Evolutionary conservation across 371 early-diverging fungal genomes (phyloP).

Genomic region (Mortierella sp.): DNA sequence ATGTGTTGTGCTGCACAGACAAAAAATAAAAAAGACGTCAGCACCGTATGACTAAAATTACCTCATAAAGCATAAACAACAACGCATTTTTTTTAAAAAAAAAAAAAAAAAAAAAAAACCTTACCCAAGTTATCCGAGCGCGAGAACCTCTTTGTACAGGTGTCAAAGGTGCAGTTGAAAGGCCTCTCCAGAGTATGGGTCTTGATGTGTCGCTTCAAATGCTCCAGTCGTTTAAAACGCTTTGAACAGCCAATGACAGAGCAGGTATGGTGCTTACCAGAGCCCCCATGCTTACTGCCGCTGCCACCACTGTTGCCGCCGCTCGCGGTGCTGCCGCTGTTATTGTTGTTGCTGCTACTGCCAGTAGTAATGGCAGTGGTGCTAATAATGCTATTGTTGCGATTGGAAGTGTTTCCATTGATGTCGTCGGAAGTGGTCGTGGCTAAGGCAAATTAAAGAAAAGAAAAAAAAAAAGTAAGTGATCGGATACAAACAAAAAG

Average conservation of each 20-base stretch:
- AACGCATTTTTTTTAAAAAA: neutral
- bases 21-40: neutral
- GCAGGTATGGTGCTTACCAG: slow-evolving; percentile 65
- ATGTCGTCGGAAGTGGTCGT: slow-evolving; percentile 8
- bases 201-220: slow-evolving; percentile 83
- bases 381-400: neutral
- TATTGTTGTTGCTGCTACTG: too few species aligned
- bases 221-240: slow-evolving; percentile 81
- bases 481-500: slow-evolving; percentile 3
- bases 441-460: neutral
- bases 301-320: slow-evolving; percentile 9
- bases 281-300: slow-evolving; percentile 57
- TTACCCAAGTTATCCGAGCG: slow-evolving; percentile 78
- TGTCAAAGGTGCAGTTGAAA: slow-evolving; percentile 69
- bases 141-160: slow-evolving; percentile 85
- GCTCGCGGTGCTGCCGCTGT: neutral
- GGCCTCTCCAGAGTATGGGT: slow-evolving; percentile 79
- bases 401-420: slow-evolving; percentile 2
- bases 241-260: slow-evolving; percentile 72
- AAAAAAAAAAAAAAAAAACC: slow-evolving; percentile 3
- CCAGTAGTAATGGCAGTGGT: too few species aligned
- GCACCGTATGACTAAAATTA: too few species aligned
- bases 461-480: neutral
- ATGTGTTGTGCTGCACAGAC: slow-evolving; percentile 64
- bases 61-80: too few species aligned